Base-by-base conservation (phyloP, 176 grass and related monocot genomes). In the Cenchrus purpureus region DNA sequence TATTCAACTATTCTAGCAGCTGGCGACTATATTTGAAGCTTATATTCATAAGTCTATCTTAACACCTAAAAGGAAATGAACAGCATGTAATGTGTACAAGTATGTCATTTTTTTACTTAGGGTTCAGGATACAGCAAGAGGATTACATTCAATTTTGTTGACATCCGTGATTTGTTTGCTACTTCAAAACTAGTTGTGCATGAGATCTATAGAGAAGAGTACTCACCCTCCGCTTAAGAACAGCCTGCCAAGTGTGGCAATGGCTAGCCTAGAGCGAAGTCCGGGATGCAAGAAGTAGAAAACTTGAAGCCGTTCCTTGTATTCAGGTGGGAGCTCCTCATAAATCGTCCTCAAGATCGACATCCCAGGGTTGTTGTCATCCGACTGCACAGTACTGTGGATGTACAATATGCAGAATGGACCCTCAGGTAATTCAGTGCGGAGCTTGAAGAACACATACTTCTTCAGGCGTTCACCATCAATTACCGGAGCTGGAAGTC, bases 341-440 rank as follows among this genome's bases (percentile, higher is more conserved):
- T 99, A 99, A 70, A 96, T 86, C 28, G 91, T 90, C 72, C 97
- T 89, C 82, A 99, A 86, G 74, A 89, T 75, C 46, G 93, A 92
- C 90, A 96, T 92, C 46, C 97, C 97, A 22, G 97, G 97, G 80
- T 96, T 99, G 91, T 99, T 96, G 63, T 92, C 94, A 71, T 92
- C 97, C 12, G 93, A 96, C 43, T 91, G 89, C 8, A 94, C 97
- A 79, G 79, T 91, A 87, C 90, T 99, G 72, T 96, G 97, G 51
- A 96, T 82, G 79, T 99, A 99, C 79, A 99, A 15, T 65, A 99
- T 91, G 84, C 91, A 94, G 85, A 89, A 99, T 45, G 93, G 93
- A 42, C 91, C 97, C 55, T 86, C 84, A 48, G 88, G 75, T 67
- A 99, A 69, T 43, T 96, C 90, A 7, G 86, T 82, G 46, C 62